Conservation (phyloP, 495 filamentous ascomycete species). For the Emericellopsis terricola region DNA sequence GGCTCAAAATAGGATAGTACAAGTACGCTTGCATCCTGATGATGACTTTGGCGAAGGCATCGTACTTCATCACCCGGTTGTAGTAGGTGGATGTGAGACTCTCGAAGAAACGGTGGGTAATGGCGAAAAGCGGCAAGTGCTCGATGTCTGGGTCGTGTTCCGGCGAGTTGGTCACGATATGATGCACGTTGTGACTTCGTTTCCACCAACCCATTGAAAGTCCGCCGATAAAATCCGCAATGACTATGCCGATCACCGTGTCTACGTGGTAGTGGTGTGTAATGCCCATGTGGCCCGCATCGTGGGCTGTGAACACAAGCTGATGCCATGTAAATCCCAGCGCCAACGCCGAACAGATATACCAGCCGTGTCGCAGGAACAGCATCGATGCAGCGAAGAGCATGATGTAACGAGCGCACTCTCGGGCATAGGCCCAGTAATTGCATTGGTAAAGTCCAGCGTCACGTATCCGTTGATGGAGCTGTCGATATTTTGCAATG, state of each 20-base stretch:
- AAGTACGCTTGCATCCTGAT: constrained; percentile 64
- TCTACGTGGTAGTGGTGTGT: constrained; percentile 76
- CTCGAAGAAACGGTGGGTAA: constrained; percentile 70
- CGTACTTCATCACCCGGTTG: constrained; percentile 69
- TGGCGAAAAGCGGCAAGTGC: constrained; percentile 88
- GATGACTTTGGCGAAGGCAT: constrained; percentile 51
- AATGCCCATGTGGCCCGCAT: constrained; percentile 95
- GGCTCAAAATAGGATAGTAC: constrained; percentile 71
- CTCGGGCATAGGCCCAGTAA: constrained; percentile 65
- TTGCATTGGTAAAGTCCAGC: constrained; percentile 75
- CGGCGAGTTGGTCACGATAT: constrained; percentile 90
- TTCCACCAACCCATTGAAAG: constrained; percentile 98
- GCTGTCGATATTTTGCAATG: constrained; percentile 56
- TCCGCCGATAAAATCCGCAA: constrained; percentile 81
- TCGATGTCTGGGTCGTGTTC: constrained; percentile 98
- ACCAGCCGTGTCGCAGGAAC: constrained; percentile 59
- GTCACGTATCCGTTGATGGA: constrained; percentile 49
- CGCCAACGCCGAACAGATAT: constrained; percentile 51
- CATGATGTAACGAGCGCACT: constrained; percentile 53
- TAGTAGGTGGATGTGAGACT: constrained; percentile 77
- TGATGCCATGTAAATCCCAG: constrained; percentile 90
- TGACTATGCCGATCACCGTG: constrained; percentile 70
- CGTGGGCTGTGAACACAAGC: constrained; percentile 85
- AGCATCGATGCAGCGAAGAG: constrained; percentile 46
- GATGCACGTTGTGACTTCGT: constrained; percentile 90